phyloP scores from a whole-genome alignment of 2,329 filamentous ascomycete genomes.

The Epichloe amarillans region DNA sequence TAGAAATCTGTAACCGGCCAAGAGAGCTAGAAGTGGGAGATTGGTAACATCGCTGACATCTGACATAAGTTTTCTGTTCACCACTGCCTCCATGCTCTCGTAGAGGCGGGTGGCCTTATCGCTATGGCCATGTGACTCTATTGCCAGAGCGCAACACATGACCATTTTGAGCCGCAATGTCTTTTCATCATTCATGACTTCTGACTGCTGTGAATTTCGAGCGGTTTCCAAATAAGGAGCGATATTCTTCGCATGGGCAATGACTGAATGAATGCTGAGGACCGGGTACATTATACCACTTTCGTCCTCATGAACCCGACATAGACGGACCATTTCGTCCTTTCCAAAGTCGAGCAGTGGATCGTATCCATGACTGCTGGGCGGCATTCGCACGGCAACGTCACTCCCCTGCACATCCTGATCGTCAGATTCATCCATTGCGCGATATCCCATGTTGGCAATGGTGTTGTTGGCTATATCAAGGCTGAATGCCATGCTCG shows the following conservation, averaged over 20 bases:
- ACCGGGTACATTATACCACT: conserved; percentile 88
- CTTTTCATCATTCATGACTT: conserved; percentile 33
- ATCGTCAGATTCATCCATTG: conserved; percentile 47
- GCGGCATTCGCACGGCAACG: conserved; percentile 11
- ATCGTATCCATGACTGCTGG: conserved; percentile 37
- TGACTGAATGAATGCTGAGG: conserved; percentile 57
- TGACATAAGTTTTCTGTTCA: conserved; percentile 52
- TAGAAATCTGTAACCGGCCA: conserved; percentile 64
- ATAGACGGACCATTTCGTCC: conserved; percentile 68
- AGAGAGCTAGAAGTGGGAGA: conserved; percentile 37
- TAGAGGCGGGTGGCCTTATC: conserved; percentile 60
- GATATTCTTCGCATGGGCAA: conserved; percentile 55
- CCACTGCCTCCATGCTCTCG: conserved; percentile 57
- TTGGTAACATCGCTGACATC: conserved; percentile 34
- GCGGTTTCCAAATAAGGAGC: conserved; percentile 56
- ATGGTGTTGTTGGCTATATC: conserved; percentile 79
- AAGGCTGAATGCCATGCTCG: conserved; percentile 72
- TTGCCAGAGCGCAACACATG: conserved; percentile 61
- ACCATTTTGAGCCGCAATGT: conserved; percentile 71
- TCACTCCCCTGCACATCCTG: conserved; percentile 27
- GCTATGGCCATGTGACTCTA: conserved; percentile 70
- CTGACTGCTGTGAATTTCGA: conserved; percentile 20
- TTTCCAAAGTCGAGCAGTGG: conserved; percentile 68
- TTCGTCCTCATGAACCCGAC: conserved; percentile 75
- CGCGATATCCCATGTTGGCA: conserved; percentile 77